phyloP scores from a whole-genome alignment of 106 monocot species.

The Acorus gramineus region DNA sequence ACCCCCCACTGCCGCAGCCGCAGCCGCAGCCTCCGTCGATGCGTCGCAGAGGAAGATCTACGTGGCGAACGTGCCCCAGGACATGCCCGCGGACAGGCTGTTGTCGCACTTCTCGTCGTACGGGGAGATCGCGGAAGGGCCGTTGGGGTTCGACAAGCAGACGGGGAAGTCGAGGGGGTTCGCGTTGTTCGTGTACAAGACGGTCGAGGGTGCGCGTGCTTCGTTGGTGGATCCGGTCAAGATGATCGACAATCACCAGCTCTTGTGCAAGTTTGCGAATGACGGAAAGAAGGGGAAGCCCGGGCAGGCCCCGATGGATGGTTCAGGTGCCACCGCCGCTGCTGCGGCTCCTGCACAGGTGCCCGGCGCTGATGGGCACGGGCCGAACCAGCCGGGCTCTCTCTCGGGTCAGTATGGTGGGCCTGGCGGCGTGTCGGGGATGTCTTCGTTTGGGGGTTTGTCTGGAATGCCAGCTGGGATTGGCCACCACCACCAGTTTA shows the following conservation, averaged over 20 bases:
- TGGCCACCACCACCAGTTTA: slow-evolving; percentile 19
- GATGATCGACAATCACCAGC: slow-evolving; percentile 38
- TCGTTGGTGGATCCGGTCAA: slow-evolving; percentile 15
- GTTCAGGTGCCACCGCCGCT: background rate
- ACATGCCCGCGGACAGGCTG: slow-evolving; percentile 3
- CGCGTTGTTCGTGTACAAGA: slow-evolving; percentile 19
- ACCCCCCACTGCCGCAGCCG: background rate
- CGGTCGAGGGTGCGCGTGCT: slow-evolving; percentile 6
- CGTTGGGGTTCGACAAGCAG: slow-evolving; percentile 17
- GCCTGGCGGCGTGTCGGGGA: slow-evolving; percentile 8
- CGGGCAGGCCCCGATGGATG: slow-evolving; percentile 4
- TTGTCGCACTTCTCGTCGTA: slow-evolving; percentile 16
- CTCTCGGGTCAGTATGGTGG: slow-evolving; percentile 28
- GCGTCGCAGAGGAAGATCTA: slow-evolving; percentile 11
- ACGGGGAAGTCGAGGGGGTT: slow-evolving; percentile 23
- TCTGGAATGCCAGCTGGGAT: slow-evolving; percentile 10
- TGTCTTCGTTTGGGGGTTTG: slow-evolving; percentile 29
- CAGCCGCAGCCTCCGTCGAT: background rate
- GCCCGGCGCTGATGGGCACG: background rate
- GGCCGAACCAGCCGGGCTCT: slow-evolving; percentile 11
- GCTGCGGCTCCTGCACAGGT: background rate
- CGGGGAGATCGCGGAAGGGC: slow-evolving; percentile 34
- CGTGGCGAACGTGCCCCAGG: slow-evolving; percentile 10
- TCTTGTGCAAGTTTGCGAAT: slow-evolving; percentile 55
- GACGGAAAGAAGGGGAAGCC: slow-evolving; percentile 77